Evolutionary conservation across 495 filamentous ascomycete genomes (phyloP), one percentile per base, ranked within the genome.

Genomic region (Copromyces sp.): DNA sequence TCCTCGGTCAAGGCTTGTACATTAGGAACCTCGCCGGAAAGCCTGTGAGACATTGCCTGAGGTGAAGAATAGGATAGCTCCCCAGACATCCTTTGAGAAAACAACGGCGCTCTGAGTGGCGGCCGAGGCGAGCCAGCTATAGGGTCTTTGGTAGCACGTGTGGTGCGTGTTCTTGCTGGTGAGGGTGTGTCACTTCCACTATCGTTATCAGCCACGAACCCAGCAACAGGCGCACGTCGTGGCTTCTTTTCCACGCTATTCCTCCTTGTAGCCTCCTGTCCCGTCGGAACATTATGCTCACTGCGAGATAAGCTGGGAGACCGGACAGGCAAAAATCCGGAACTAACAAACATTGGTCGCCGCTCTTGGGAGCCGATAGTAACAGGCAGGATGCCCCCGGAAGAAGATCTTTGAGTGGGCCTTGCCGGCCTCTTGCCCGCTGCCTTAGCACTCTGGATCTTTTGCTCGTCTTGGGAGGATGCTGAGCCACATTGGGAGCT

Each of bases 381-480:
- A 70, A 73, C 71, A 24, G 73, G n/a, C 32, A 74, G 41, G 68
- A 14, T 72, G 32, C 71, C 75, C 32, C 72, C 68, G 14, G 74
- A 37, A 32, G 72, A 74, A 20, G 73, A 38, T 53, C 72, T 38
- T 75, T 68, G 70, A 68, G 40, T 16, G 35, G 17, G 20, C 73
- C 39, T 45, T 68, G 73, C 77, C 17, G 80, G 80, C 40, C 78
- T 78, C 70, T 84, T 84, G 16, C 83, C 83, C 38, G 80, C 79
- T 35, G 80, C 82, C 68, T 82, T 84, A 3, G 76, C 73, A 72
- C 79, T 82, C 69, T 80, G 5, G 14, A 42, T 29, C 8, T 70
- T 38, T 14, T 53, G 65, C 47, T 74, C 32, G 71, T 71, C n/a
- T 72, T 69, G n/a, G 69, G 75, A 75, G 3, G 71, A 70, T 39